These are phyloP conservation scores for Neofusicoccum sp. DNA, from an alignment of 2,329 filamentous ascomycete genomes.

Conservation along the genomic window DNA sequence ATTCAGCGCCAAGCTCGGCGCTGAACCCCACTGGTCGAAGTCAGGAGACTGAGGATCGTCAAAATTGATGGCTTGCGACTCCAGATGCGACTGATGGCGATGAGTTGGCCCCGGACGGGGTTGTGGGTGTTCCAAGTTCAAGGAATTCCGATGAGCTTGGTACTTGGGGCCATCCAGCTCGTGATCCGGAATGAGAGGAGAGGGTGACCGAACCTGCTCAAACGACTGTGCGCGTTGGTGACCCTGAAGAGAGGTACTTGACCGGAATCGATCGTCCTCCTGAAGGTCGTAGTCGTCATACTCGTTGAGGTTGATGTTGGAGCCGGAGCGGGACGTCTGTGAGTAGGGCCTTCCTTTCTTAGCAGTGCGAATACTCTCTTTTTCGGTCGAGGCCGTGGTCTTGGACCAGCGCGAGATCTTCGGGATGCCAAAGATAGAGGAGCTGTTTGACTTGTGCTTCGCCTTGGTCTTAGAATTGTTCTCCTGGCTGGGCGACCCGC, in stretches of 20 bases:
- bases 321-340: slow-evolving; percentile 72
- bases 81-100: slow-evolving; percentile 70
- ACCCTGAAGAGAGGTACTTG: slow-evolving; percentile 34
- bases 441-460: slow-evolving; percentile 85
- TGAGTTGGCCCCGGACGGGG: slow-evolving; percentile 71
- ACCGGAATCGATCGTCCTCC: slow-evolving; percentile 55
- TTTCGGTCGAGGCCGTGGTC: slow-evolving; percentile 85
- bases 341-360: slow-evolving; percentile 62
- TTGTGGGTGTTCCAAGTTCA: slow-evolving; percentile 78
- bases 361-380: slow-evolving; percentile 66
- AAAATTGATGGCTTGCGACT: slow-evolving; percentile 69
- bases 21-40: slow-evolving; percentile 50
- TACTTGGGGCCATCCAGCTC: slow-evolving; percentile 68
- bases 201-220: slow-evolving; percentile 42
- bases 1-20: slow-evolving; percentile 38
- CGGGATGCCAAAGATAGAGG: slow-evolving; percentile 69
- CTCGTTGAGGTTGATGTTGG: slow-evolving; percentile 62
- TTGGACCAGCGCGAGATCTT: slow-evolving; percentile 98
- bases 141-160: slow-evolving; percentile 74
- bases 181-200: slow-evolving; percentile 52
- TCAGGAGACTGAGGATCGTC: slow-evolving; percentile 43
- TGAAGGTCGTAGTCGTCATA: slow-evolving; percentile 64
- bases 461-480: slow-evolving; percentile 77
- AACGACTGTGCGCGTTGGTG: slow-evolving; percentile 18
- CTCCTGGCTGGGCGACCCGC: slow-evolving; percentile 65